phyloP scores from a whole-genome alignment of 2,329 filamentous ascomycete genomes.

The Colletotrichum echinochloae region DNA sequence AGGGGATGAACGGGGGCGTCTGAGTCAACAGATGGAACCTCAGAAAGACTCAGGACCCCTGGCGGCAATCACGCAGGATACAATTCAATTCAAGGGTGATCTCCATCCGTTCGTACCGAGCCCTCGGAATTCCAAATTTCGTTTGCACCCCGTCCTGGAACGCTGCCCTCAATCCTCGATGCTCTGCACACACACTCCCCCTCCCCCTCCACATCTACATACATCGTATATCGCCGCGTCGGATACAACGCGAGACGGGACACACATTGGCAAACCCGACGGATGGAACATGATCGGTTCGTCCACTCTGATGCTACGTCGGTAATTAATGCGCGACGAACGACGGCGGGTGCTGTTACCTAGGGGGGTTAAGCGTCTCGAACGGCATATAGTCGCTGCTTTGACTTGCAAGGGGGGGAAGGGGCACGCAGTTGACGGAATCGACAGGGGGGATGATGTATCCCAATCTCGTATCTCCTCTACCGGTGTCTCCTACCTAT shows the following conservation, averaged over 20 bases:
- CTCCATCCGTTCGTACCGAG: constrained; percentile 40
- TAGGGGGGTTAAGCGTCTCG: neutral
- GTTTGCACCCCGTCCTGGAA: constrained; percentile 15
- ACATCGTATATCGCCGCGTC: neutral
- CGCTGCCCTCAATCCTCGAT: neutral
- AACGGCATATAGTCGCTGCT: neutral
- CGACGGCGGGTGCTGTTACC: neutral
- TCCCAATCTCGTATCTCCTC: neutral
- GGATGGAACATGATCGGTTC: constrained; percentile 15
- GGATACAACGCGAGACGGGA: neutral
- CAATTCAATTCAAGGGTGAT: constrained; percentile 19
- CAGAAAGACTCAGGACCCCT: constrained; percentile 21
- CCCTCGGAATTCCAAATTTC: constrained; percentile 35
- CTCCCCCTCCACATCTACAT: neutral
- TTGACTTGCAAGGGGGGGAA: neutral
- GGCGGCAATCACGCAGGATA: constrained; percentile 32
- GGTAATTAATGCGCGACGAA: constrained; percentile 22
- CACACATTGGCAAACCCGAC: constrained; percentile 6
- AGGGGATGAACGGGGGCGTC: neutral
- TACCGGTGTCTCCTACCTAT: neutral
- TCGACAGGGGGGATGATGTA: neutral
- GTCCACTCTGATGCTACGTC: neutral
- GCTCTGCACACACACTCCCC: constrained; percentile 8
- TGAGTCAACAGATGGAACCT: neutral
- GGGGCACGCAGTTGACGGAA: neutral